A percentile compares a stretch with the other conserved stretches of the same genome.
Conservation (phyloP, 805 yeast species). For the Wickerhamomyces chaumierensis region DNA sequence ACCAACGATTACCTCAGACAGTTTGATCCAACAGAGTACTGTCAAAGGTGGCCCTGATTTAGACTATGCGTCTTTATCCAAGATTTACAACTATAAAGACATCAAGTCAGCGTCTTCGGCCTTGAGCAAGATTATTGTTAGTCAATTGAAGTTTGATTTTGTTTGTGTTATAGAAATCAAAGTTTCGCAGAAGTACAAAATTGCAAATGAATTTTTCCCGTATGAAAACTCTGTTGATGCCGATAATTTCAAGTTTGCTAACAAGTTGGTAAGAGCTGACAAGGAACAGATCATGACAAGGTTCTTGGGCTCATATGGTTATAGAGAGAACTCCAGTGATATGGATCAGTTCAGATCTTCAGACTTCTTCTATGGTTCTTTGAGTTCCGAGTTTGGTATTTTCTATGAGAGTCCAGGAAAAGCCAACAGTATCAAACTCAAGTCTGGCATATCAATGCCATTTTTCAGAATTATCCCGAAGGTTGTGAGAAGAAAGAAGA, state of each 20-base stretch:
- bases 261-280: slow-evolving; percentile 24
- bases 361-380: slow-evolving; percentile 30
- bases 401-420: slow-evolving; percentile 24
- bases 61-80: slow-evolving; percentile 26
- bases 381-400: slow-evolving; percentile 43
- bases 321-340: slow-evolving; percentile 11
- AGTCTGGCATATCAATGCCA: slow-evolving; percentile 43
- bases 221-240: slow-evolving; percentile 30
- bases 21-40: slow-evolving; percentile 1
- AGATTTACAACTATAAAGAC: slow-evolving; percentile 25
- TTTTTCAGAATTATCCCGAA: slow-evolving; percentile 33
- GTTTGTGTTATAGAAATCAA: slow-evolving; percentile 42
- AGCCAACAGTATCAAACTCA: slow-evolving; percentile 21
- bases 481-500: slow-evolving; percentile 28
- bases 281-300: slow-evolving; percentile 32
- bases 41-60: slow-evolving; percentile 13
- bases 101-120: slow-evolving; percentile 31
- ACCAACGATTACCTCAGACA: slow-evolving; percentile 10
- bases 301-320: slow-evolving; percentile 33
- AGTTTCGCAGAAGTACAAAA: slow-evolving; percentile 33
- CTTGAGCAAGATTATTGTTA: slow-evolving; percentile 27
- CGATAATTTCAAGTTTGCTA: slow-evolving; percentile 29
- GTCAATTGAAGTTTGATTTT: slow-evolving; percentile 26
- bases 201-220: slow-evolving; percentile 34
- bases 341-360: slow-evolving; percentile 17